phyloP scores from a whole-genome alignment of 371 early-diverging fungal genomes.

The Mortierella sp. region DNA sequence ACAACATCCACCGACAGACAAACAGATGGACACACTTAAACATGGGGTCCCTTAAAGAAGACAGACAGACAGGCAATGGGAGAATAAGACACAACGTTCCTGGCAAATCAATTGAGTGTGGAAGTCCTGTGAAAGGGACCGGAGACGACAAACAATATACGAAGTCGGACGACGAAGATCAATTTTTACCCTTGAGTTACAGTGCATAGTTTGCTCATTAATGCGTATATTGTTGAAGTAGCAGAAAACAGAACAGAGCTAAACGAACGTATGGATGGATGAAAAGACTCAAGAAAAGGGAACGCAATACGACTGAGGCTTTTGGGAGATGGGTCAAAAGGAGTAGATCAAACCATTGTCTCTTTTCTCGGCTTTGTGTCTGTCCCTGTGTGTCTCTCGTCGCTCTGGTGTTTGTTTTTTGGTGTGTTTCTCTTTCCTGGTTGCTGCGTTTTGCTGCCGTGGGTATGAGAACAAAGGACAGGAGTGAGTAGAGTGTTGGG shows the following conservation, averaged over 20 bases:
- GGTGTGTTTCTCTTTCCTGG: no score
- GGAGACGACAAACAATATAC: not conserved
- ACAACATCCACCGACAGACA: not conserved
- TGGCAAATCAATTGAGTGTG: not conserved
- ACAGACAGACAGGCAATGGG: not conserved
- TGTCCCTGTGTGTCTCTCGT: not conserved
- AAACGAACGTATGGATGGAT: no score
- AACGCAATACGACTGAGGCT: not conserved
- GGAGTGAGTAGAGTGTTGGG: no score
- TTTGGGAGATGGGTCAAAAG: slow-evolving; percentile 5
- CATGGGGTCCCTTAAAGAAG: not conserved
- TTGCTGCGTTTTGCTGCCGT: not conserved
- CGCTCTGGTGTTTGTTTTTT: not conserved
- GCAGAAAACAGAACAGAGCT: no score
- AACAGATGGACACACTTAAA: no score
- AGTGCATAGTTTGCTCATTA: not conserved
- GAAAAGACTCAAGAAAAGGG: not conserved
- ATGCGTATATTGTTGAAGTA: no score
- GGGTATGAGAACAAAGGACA: no score
- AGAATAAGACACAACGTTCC: not conserved
- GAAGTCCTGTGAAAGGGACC: not conserved
- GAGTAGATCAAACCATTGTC: not conserved
- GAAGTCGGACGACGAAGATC: not conserved
- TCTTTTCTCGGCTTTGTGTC: not conserved
- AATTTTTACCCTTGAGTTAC: not conserved